Base-by-base conservation (phyloP, 495 filamentous ascomycete species). In the Entonaema liquescens region DNA sequence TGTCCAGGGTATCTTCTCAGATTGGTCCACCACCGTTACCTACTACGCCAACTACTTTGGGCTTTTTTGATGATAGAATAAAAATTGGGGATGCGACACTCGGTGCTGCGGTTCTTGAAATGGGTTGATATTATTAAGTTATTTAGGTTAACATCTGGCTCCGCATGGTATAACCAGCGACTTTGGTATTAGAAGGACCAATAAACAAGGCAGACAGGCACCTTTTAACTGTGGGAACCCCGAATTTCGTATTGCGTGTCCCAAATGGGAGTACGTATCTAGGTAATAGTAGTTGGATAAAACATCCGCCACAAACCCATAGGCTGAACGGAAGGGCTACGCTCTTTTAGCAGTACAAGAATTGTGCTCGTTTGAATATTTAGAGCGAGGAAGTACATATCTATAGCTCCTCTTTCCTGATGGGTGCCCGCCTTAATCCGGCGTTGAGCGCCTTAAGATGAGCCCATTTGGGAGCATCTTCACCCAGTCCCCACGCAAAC, bases 401-500 rank as follows among this genome's bases (percentile, higher is more conserved):
- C 38, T 36, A 70, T 62, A 77, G 54, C 59, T 77, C 75, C 47
- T 76, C 75, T 60, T 75, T 77, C 38, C 49, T 72, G 40, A 62
- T 60, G 1, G 71, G 63, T 6, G 83, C 31, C 1, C 71, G 75
- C 28, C 74, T 62, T 15, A 85, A 63, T 23, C 84, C 84, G 29
- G 79, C 68, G 65, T 85, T 87, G 73, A 91, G 84, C 4, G 87
- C 86, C 44, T 82, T 77, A 2, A 93, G 73, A 76, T 92, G 90
- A 57, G 79, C 78, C 62, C 82, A 91, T 25, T 83, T 72, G 33
- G 85, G 78, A 1, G 85, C 88, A 79, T 93, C 91, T 78, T 93
- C 90, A 4, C 90, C 91, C 66, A 94, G 74, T 25, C 85, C 90
- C 91, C 90, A 92, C 0, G 89, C 88, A 81, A 92, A 91, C 28